These are phyloP conservation scores for Gymnopilus junonius DNA, from an alignment of 768 basidiomycete species.

Conservation along the genomic window DNA sequence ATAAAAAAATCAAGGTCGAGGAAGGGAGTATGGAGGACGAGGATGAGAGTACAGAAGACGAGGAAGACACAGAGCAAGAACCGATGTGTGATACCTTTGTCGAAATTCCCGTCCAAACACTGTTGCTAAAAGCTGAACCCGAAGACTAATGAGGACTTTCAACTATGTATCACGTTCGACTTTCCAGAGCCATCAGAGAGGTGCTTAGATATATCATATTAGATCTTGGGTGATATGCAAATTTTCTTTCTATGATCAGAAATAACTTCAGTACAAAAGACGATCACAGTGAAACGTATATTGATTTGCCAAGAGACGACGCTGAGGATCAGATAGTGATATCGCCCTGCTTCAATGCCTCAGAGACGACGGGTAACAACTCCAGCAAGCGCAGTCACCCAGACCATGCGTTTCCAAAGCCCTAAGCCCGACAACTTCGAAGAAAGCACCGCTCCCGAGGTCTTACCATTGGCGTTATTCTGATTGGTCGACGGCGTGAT, in stretches of 20 bases:
- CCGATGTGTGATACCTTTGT: constrained; percentile 7
- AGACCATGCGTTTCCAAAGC: not conserved
- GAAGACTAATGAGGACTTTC: not conserved
- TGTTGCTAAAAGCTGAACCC: not conserved
- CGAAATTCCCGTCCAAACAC: not conserved
- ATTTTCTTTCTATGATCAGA: too few relatives aligned
- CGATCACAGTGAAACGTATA: too few relatives aligned
- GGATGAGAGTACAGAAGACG: not conserved
- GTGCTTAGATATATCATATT: too few relatives aligned
- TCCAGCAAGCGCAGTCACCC: not conserved
- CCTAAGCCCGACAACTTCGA: not conserved
- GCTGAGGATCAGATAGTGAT: not conserved
- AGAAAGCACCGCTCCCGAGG: not conserved
- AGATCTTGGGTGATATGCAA: too few relatives aligned
- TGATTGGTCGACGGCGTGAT: not conserved
- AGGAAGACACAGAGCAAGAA: not conserved
- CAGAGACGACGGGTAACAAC: not conserved
- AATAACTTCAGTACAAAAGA: too few relatives aligned
- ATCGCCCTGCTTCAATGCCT: not conserved
- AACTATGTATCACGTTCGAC: too few relatives aligned
- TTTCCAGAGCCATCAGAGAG: too few relatives aligned
- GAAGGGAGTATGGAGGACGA: not conserved
- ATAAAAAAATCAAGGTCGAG: not conserved
- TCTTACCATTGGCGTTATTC: not conserved
- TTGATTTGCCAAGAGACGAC: too few relatives aligned